Evolutionary conservation across 2,329 filamentous ascomycete species (phyloP), one percentile per base, ranked within the genome.

Genomic region (Colletotrichum spaethianum): DNA sequence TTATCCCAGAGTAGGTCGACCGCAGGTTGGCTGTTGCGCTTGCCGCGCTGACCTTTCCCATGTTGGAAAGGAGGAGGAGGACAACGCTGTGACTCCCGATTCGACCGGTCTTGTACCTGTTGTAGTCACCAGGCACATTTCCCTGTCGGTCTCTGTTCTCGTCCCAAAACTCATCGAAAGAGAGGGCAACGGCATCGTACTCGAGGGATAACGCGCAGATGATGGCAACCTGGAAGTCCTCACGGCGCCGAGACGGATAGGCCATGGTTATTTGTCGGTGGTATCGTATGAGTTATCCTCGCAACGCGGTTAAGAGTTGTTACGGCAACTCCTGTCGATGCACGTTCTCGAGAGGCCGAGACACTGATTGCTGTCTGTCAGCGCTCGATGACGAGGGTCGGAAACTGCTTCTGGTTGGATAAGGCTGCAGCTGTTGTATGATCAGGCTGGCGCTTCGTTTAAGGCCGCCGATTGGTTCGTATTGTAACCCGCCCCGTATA

Each of bases 1-100:
- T 78, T 3, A 86, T 67, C 1, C 70, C 68, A 0, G 70, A 59
- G 50, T 81, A 86, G 53, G 82, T 85, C 0, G 71, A 74, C 0
- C 77, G 77, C 12, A 85, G 69, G 26, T 74, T 76, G 0, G 77
- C 71, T 0, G 80, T 74, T 0, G 78, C 73, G 3, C 61, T 61
- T 0, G 81, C 77, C 0, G 81, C 78, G 36, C 26, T 78, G 16
- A 50, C 73, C 31, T 77, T 82, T 7, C 80, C 80, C 63, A 79
- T 81, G 3, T 55, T 53, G 2, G 78, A 70, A 2, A 81, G 73
- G 1, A 77, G 42, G 28, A 76, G 73, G 0, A 83, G 74, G 4
- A 83, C 80, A 4, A 80, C 76, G 1, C 72, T 55, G 6, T 60
- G 38, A 0, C n/a, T n/a, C 1, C 77, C 78, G 1, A 82, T 76